Conservation (phyloP, 1,139 yeast species). For the Arxiozyma bovina region DNA sequence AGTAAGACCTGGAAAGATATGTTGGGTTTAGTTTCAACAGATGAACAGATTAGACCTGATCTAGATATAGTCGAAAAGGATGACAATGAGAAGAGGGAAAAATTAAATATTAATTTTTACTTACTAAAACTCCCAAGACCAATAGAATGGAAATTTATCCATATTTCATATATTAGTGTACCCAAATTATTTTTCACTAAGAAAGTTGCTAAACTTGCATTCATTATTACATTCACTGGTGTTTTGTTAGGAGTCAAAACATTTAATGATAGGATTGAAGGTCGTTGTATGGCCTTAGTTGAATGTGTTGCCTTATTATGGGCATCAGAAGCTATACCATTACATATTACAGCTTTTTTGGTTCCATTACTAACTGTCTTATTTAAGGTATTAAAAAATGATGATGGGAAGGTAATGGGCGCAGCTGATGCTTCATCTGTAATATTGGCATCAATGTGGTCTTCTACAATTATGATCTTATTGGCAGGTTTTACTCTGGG, state of each 20-base stretch:
- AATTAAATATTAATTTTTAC: conserved; percentile 27
- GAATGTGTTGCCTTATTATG: conserved; percentile 60
- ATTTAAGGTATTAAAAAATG: conserved; percentile 49
- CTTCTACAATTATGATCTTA: conserved; percentile 59
- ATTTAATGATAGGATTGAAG: conserved; percentile 50
- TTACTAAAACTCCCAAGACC: conserved; percentile 26
- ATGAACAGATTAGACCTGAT: conserved; percentile 25
- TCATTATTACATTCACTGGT: conserved; percentile 41
- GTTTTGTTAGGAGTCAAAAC: conserved; percentile 46
- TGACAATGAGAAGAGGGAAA: conserved; percentile 11
- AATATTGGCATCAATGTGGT: conserved; percentile 61
- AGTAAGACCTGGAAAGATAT: conserved; percentile 67
- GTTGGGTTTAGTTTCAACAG: conserved; percentile 51
- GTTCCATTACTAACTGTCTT: conserved; percentile 52
- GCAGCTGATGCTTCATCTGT: conserved; percentile 48
- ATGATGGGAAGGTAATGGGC: conserved; percentile 44
- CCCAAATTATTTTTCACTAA: conserved; percentile 36
- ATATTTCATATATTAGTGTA: conserved; percentile 19
- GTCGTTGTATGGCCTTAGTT: conserved; percentile 58
- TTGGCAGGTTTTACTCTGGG: conserved; percentile 70
- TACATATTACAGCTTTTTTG: conserved; percentile 56
- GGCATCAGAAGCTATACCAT: conserved; percentile 69
- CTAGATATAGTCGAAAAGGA: conserved; percentile 16
- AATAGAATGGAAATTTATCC: conserved; percentile 36
- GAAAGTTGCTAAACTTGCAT: conserved; percentile 38